These are phyloP conservation scores for Helotiales sp. DNA, from an alignment of 2,329 filamentous ascomycete genomes.

Conservation along the genomic window DNA sequence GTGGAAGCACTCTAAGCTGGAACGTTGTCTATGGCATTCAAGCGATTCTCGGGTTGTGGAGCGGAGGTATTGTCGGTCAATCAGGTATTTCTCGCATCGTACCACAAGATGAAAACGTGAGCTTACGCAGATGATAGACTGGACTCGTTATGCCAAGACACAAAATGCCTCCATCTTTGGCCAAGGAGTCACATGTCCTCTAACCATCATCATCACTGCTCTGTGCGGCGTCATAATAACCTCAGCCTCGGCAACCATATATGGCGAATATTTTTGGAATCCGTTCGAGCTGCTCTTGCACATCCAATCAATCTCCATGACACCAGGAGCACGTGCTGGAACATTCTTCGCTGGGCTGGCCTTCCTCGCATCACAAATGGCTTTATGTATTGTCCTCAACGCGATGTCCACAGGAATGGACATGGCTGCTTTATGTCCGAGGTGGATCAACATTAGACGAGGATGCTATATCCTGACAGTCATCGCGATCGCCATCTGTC, in stretches of 20 bases:
- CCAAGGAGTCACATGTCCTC: constrained; percentile 35
- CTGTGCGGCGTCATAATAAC: constrained; percentile 41
- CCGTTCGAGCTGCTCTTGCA: constrained; percentile 39
- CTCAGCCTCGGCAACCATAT: constrained; percentile 34
- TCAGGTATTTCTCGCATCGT: constrained; percentile 16
- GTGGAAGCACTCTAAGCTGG: constrained; percentile 34
- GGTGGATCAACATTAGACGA: constrained; percentile 49
- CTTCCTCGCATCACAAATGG: constrained; percentile 38
- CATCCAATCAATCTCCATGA: constrained; percentile 35
- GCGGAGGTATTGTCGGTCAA: constrained; percentile 33
- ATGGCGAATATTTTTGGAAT: constrained; percentile 41
- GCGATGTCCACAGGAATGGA: constrained; percentile 44
- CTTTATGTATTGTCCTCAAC: constrained; percentile 32
- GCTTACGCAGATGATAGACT: constrained; percentile 24
- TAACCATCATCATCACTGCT: constrained; percentile 39
- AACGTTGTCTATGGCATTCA: constrained; percentile 34
- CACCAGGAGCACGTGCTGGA: constrained; percentile 35
- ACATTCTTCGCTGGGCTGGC: constrained; percentile 40
- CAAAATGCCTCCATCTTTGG: constrained; percentile 33
- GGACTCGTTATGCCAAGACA: constrained; percentile 35
- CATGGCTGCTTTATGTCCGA: constrained; percentile 45
- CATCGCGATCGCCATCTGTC: constrained; percentile 42
- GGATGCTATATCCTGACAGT: constrained; percentile 45
- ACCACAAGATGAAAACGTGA: too few relatives aligned
- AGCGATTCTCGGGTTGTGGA: constrained; percentile 33